A percentile compares a stretch with the other conserved stretches of the same genome.
phyloP scores from a whole-genome alignment of 345 rosid genomes.

The Psidium friedrichsthalianum region DNA sequence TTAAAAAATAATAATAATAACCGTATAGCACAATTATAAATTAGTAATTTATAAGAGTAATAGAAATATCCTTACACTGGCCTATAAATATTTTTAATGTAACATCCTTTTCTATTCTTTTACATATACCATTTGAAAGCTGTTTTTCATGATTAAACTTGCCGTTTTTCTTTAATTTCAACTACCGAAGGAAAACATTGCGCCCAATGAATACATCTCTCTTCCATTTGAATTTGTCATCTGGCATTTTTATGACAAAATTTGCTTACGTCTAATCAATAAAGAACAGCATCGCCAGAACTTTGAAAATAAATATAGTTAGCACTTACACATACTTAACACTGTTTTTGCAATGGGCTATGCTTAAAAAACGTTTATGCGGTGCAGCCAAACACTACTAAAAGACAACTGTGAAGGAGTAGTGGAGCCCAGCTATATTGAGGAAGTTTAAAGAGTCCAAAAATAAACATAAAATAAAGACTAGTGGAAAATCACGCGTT shows the following conservation, averaged over 20 bases:
- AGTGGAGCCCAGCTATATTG: fast-evolving
- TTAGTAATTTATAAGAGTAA: too few relatives aligned
- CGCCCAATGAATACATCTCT: not conserved
- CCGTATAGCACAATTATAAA: too few relatives aligned
- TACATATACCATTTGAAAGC: not conserved
- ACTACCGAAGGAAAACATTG: not conserved
- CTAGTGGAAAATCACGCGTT: not conserved
- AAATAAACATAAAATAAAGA: not conserved
- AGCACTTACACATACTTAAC: not conserved
- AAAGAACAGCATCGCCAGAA: too few relatives aligned
- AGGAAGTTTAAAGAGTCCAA: too few relatives aligned
- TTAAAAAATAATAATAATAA: too few relatives aligned
- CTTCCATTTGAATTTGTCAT: not conserved
- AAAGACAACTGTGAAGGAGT: fast-evolving
- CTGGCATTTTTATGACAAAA: not conserved
- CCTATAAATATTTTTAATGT: too few relatives aligned
- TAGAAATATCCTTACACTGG: not conserved
- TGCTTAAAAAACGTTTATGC: not conserved
- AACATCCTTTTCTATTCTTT: not conserved
- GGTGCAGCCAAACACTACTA: not conserved
- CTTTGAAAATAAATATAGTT: not conserved
- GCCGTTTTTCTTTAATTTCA: not conserved
- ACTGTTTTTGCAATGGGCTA: not conserved
- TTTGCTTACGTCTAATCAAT: too few relatives aligned
- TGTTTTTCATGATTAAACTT: not conserved